phyloP scores from a whole-genome alignment of 2,329 filamentous ascomycete genomes.

The Xylariomycetidae sp. region DNA sequence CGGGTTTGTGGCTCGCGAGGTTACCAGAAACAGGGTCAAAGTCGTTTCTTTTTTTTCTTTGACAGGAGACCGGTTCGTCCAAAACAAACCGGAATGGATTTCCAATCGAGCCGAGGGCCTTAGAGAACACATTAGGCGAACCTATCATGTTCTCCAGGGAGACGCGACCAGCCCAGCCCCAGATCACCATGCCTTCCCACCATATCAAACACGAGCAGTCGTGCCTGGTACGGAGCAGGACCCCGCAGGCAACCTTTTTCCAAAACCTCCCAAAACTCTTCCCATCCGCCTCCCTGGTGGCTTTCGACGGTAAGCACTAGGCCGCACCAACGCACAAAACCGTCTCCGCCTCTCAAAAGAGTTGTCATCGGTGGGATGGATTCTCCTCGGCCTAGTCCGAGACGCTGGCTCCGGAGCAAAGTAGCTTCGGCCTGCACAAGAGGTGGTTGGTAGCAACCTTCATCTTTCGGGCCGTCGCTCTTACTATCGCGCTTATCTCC shows the following conservation, averaged over 20 bases:
- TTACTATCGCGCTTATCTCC: constrained; percentile 57
- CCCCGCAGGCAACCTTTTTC: constrained; percentile 18
- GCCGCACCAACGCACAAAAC: no score
- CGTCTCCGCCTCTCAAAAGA: no score
- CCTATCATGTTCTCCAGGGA: constrained; percentile 30
- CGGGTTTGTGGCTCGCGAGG: no score
- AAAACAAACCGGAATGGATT: constrained; percentile 10
- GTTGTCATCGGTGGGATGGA: constrained; percentile 27
- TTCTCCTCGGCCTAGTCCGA: constrained; percentile 52
- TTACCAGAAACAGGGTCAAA: no score
- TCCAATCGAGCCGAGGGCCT: constrained; percentile 31
- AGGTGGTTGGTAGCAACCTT: constrained; percentile 7
- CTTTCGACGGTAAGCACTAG: no score
- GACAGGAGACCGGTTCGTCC: no score
- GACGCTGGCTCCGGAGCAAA: constrained; percentile 55
- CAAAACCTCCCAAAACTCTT: constrained; percentile 20
- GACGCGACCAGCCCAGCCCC: constrained; percentile 49
- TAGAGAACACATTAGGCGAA: constrained; percentile 28
- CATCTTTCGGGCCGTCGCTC: constrained; percentile 31
- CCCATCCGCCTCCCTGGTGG: constrained; percentile 24
- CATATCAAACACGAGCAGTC: no score
- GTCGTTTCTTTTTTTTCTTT: no score
- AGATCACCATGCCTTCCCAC: constrained; percentile 15
- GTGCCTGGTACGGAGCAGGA: no score
- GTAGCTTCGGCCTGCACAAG: constrained; percentile 35